Conservation (phyloP, 2,329 filamentous ascomycete genomes). For the Phialemoniopsis sp. region DNA sequence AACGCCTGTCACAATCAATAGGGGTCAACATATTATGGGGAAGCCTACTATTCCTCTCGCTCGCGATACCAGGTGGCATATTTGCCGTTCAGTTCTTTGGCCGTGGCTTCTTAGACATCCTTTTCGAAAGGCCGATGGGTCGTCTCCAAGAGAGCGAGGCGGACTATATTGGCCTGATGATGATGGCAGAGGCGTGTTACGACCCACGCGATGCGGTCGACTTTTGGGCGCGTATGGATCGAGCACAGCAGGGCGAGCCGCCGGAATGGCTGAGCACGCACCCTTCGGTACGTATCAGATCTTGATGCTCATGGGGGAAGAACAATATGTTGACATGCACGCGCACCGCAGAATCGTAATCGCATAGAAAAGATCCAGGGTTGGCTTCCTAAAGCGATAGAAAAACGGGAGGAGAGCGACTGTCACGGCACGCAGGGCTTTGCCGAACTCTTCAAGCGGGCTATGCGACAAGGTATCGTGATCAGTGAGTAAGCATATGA, state of each 20-base stretch:
- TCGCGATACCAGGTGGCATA: constrained; percentile 35
- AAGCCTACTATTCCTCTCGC: constrained; percentile 43
- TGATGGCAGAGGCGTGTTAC: constrained; percentile 80
- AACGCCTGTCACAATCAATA: constrained; percentile 53
- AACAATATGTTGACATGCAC: constrained; percentile 4
- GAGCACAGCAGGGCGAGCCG: constrained; percentile 38
- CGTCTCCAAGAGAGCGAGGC: constrained; percentile 73
- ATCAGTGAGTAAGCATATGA: constrained; percentile 15
- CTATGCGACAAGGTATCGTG: constrained; percentile 32
- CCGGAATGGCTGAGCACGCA: constrained; percentile 76
- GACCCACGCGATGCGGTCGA: constrained; percentile 62
- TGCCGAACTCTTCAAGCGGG: constrained; percentile 47
- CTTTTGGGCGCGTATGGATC: constrained; percentile 67
- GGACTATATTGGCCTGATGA: constrained; percentile 76
- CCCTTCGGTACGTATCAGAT: constrained; percentile 54
- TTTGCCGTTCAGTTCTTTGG: constrained; percentile 34
- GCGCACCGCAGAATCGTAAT: constrained; percentile 44
- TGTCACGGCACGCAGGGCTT: constrained; percentile 48
- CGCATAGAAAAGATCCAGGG: constrained; percentile 61
- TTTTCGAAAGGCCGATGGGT: constrained; percentile 65
- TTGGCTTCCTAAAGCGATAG: constrained; percentile 55
- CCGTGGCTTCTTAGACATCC: constrained; percentile 52
- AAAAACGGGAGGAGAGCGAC: constrained; percentile 48
- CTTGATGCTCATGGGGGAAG: neutral
- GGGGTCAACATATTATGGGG: constrained; percentile 48